A percentile compares a stretch with the other conserved stretches of the same genome.
These are phyloP conservation scores for Cyberlindnera maritima DNA, from an alignment of 805 yeast species.

Conservation along the genomic window DNA sequence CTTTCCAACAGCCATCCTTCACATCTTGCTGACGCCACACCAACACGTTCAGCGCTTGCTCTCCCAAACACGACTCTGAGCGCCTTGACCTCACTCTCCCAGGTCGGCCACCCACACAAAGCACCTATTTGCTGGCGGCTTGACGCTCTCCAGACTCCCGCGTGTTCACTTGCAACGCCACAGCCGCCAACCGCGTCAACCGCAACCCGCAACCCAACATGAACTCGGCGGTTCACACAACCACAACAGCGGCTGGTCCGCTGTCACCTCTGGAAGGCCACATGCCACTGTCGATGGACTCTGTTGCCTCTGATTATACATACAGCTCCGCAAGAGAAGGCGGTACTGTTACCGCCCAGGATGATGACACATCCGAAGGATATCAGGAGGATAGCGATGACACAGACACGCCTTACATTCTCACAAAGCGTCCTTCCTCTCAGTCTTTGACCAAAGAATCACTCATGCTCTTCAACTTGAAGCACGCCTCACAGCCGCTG, in stretches of 20 bases:
- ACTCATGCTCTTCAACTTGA: conserved; percentile 11
- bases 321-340: not conserved
- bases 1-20: not conserved
- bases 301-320: not conserved
- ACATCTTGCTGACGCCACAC: not conserved
- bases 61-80: no score
- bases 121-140: not conserved
- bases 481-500: conserved; percentile 6
- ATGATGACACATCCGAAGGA: not conserved
- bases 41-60: not conserved
- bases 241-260: not conserved
- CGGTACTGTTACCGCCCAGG: not conserved
- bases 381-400: conserved; percentile 9
- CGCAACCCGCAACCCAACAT: not conserved
- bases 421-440: not conserved
- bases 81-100: no score
- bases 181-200: conserved; percentile 2
- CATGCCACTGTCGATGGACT: not conserved
- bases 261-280: not conserved
- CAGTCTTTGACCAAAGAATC: conserved; percentile 13
- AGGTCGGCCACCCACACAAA: no score
- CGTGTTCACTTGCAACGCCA: not conserved
- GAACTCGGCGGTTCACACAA: not conserved
- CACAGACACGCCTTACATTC: not conserved
- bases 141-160: not conserved